Conservation (phyloP, 2,329 filamentous ascomycete genomes). For the Hypoxylon sp. region DNA sequence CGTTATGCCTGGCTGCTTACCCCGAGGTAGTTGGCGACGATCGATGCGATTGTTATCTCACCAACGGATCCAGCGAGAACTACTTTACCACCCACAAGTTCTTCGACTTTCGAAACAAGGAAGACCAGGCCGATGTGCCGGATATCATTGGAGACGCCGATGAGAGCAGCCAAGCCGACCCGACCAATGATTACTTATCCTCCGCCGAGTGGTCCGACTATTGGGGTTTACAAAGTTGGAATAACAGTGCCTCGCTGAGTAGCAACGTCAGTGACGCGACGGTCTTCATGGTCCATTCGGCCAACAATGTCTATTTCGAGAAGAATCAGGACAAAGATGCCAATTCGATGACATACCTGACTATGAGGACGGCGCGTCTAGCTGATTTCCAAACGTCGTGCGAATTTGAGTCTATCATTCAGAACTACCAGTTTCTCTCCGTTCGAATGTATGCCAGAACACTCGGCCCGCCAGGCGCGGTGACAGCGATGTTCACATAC, state of each 20-base stretch:
- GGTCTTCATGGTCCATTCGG: slow-evolving; percentile 54
- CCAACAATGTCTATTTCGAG: slow-evolving; percentile 61
- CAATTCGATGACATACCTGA: slow-evolving; percentile 59
- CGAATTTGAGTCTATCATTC: slow-evolving; percentile 58
- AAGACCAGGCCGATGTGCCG: slow-evolving; percentile 53
- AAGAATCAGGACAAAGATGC: slow-evolving; percentile 52
- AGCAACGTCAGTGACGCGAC: slow-evolving; percentile 48
- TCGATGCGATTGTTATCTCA: slow-evolving; percentile 61
- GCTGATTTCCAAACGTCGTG: slow-evolving; percentile 59
- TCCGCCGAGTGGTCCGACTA: slow-evolving; percentile 47
- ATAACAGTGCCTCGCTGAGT: slow-evolving; percentile 48
- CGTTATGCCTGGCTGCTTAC: slow-evolving; percentile 36
- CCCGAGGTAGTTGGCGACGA: slow-evolving; percentile 44
- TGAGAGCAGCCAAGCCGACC: slow-evolving; percentile 46
- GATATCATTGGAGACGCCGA: slow-evolving; percentile 45
- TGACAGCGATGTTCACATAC: slow-evolving; percentile 67
- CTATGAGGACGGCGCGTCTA: slow-evolving; percentile 60
- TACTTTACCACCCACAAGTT: slow-evolving; percentile 62
- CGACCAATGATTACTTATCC: slow-evolving; percentile 51
- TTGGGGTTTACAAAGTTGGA: slow-evolving; percentile 54
- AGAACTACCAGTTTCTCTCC: slow-evolving; percentile 56
- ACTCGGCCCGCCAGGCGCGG: slow-evolving; percentile 60
- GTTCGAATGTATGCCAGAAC: slow-evolving; percentile 65
- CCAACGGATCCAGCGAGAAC: slow-evolving; percentile 57
- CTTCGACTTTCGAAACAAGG: slow-evolving; percentile 62